Evolutionary conservation across 1,284 basidiomycete species (phyloP).

Genomic region (Macrocystidia cucumis): DNA sequence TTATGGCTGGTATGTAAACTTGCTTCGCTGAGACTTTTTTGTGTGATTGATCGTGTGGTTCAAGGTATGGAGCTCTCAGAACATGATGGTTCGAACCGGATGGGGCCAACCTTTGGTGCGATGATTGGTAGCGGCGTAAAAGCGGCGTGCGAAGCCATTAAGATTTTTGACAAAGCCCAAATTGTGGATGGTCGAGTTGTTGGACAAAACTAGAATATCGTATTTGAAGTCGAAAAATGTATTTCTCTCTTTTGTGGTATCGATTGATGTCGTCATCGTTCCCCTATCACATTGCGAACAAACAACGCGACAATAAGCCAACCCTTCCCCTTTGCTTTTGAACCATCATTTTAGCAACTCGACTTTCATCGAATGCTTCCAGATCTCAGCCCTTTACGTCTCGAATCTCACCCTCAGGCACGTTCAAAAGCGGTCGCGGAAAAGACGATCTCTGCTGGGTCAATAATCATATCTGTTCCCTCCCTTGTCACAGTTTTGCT

Average conservation of each 20-base stretch:
- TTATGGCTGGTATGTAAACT: conserved; percentile 54
- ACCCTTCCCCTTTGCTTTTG: too few relatives aligned
- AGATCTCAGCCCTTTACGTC: too few relatives aligned
- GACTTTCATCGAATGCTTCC: too few relatives aligned
- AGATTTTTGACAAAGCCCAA: conserved; percentile 49
- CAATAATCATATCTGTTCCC: conserved; percentile 33
- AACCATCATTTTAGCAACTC: too few relatives aligned
- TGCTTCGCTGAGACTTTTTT: background rate
- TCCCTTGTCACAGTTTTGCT: conserved; percentile 44
- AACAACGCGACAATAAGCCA: too few relatives aligned
- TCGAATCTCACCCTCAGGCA: conserved; percentile 38
- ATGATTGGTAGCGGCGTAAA: conserved; percentile 80
- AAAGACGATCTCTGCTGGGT: conserved; percentile 29
- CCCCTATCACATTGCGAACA: too few relatives aligned
- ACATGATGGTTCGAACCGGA: conserved; percentile 76
- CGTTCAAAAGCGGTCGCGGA: conserved; percentile 42
- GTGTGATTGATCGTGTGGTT: conserved; percentile 4
- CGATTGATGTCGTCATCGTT: too few relatives aligned
- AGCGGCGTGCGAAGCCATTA: conserved; percentile 69
- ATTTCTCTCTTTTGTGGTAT: too few relatives aligned
- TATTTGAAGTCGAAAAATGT: too few relatives aligned
- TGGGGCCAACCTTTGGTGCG: conserved; percentile 78
- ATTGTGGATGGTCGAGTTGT: conserved; percentile 65
- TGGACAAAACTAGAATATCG: too few relatives aligned
- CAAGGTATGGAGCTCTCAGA: conserved; percentile 81